phyloP scores from a whole-genome alignment of 2,329 filamentous ascomycete species.

The Drechslerella stenobrocha region DNA sequence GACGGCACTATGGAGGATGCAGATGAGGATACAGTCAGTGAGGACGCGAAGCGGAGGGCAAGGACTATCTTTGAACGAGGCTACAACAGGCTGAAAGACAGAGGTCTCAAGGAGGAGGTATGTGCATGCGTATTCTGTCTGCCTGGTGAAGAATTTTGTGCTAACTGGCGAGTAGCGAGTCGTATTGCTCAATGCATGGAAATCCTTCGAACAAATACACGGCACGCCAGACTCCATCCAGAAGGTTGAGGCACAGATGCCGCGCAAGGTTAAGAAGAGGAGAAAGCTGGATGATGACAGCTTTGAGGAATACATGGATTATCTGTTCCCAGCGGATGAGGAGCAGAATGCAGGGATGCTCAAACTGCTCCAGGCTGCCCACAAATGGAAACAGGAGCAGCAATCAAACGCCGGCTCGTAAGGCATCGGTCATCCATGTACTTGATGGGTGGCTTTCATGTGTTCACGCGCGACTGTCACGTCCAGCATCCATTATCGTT shows the following conservation, averaged over 20 bases:
- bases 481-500: neutral
- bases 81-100: slow-evolving; percentile 82
- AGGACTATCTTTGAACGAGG: slow-evolving; percentile 82
- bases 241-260: slow-evolving; percentile 89
- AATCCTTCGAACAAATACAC: slow-evolving; percentile 85
- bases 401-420: slow-evolving; percentile 55
- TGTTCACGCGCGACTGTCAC: neutral
- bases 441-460: neutral
- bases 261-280: slow-evolving; percentile 85
- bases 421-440: neutral
- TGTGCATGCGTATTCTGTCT: slow-evolving; percentile 53
- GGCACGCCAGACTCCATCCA: slow-evolving; percentile 75
- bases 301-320: slow-evolving; percentile 96
- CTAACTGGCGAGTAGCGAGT: slow-evolving; percentile 65
- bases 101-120: slow-evolving; percentile 84
- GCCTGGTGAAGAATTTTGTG: slow-evolving; percentile 4
- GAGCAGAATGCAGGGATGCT: slow-evolving; percentile 80
- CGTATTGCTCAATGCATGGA: slow-evolving; percentile 85
- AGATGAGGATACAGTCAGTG: slow-evolving; percentile 69
- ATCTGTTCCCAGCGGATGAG: slow-evolving; percentile 94
- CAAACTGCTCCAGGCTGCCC: slow-evolving; percentile 80
- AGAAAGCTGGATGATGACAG: slow-evolving; percentile 88
- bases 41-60: slow-evolving; percentile 79
- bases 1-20: slow-evolving; percentile 60
- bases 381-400: slow-evolving; percentile 77